Evolutionary conservation across 352 stramenopile species (phyloP).

Genomic region (Peronospora destructor): DNA sequence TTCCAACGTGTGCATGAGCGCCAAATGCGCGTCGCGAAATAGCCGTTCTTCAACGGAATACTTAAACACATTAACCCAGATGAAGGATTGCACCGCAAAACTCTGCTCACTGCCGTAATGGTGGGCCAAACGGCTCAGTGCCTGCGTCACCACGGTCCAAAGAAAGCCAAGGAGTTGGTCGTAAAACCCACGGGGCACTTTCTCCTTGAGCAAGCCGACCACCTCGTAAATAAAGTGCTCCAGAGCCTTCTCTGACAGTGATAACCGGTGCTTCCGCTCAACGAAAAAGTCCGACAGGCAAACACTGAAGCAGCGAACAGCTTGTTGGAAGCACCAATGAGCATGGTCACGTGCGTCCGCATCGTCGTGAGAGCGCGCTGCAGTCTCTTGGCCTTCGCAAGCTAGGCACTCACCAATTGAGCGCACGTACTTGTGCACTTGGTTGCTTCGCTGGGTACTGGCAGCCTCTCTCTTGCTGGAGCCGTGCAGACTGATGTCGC

Average conservation of each 20-base stretch:
- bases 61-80: conserved; percentile 83
- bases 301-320: conserved; percentile 65
- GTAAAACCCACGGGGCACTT: conserved; percentile 46
- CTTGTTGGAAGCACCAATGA: conserved; percentile 62
- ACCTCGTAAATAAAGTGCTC: conserved; percentile 63
- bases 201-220: conserved; percentile 62
- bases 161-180: conserved; percentile 54
- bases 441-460: conserved; percentile 24
- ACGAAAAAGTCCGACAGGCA: conserved; percentile 54
- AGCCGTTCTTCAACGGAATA: conserved; percentile 55
- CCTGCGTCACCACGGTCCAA: conserved; percentile 58
- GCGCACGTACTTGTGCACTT: conserved; percentile 44
- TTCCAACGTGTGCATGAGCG: conserved; percentile 63
- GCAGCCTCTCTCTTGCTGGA: conserved; percentile 14
- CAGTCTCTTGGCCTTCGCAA: conserved; percentile 47
- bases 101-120: conserved; percentile 28
- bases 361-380: conserved; percentile 26
- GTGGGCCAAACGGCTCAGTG: conserved; percentile 28
- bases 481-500: conserved; percentile 46
- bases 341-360: conserved; percentile 29
- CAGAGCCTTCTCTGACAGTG: conserved; percentile 21
- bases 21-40: conserved; percentile 62
- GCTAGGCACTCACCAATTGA: conserved; percentile 64
- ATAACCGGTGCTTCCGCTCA: conserved; percentile 17
- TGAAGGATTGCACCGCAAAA: conserved; percentile 54